phyloP scores from a whole-genome alignment of 2,329 filamentous ascomycete species.

The Verticillium dahliae region DNA sequence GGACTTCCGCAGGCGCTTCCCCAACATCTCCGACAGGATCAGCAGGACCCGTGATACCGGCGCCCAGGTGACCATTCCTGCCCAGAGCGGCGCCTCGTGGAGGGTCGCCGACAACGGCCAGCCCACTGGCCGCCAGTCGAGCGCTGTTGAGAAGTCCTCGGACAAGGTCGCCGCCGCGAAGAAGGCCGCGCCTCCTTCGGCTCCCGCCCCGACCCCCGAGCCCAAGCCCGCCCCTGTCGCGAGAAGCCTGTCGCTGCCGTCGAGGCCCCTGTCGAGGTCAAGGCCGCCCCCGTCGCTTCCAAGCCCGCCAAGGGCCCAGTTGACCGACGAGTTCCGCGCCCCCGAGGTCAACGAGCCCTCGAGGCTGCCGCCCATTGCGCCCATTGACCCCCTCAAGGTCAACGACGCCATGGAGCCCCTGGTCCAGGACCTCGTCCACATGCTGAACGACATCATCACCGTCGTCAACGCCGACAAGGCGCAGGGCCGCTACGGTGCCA shows the following conservation, averaged over 20 bases:
- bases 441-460: constrained; percentile 92
- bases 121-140: constrained; percentile 53
- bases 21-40: constrained; percentile 34
- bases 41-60: constrained; percentile 49
- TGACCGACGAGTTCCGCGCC: constrained; percentile 34
- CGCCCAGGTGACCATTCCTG: constrained; percentile 73
- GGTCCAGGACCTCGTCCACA: constrained; percentile 88
- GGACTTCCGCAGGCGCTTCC: constrained; percentile 84
- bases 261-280: constrained; percentile 17
- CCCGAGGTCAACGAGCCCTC: constrained; percentile 63
- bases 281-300: constrained; percentile 9
- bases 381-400: constrained; percentile 73
- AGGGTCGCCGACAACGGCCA: constrained; percentile 60
- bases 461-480: constrained; percentile 85
- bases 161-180: constrained; percentile 18
- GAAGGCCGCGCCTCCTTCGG: constrained; percentile 15
- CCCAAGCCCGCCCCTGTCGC: constrained; percentile 7
- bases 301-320: constrained; percentile 7
- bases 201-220: constrained; percentile 7
- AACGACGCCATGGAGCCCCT: constrained; percentile 75
- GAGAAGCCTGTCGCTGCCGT: constrained; percentile 17
- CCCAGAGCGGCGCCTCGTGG: constrained; percentile 80
- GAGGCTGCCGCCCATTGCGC: constrained; percentile 54
- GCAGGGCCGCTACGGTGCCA: constrained; percentile 67
- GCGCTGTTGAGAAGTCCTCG: constrained; percentile 37